phyloP scores from a whole-genome alignment of 306 rosid genomes.

The Spatholobus suberectus region DNA sequence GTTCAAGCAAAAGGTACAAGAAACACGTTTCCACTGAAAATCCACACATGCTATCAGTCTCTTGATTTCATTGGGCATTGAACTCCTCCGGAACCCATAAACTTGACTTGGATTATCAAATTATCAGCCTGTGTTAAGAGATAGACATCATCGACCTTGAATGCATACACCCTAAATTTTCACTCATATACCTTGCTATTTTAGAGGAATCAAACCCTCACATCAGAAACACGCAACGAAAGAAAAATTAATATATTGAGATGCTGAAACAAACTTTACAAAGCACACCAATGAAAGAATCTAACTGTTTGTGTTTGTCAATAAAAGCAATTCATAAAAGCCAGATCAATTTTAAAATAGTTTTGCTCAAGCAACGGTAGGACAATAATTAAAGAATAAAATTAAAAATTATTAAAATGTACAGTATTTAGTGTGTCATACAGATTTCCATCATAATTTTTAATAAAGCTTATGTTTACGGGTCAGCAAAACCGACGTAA shows the following conservation, averaged over 20 bases:
- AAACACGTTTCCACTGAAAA: not conserved
- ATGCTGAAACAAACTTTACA: not conserved
- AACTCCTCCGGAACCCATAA: not conserved
- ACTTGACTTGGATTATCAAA: not conserved
- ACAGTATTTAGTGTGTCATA: too few species aligned
- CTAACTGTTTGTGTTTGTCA: not conserved
- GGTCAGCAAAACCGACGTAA: too few species aligned
- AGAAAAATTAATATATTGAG: not conserved
- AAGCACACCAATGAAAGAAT: not conserved
- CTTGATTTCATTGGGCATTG: not conserved
- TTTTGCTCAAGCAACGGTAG: too few species aligned
- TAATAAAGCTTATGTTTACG: too few species aligned
- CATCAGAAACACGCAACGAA: not conserved
- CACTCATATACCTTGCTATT: not conserved
- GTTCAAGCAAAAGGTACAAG: not conserved
- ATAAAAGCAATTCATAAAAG: not conserved
- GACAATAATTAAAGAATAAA: too few species aligned
- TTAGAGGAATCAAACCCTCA: not conserved
- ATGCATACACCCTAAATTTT: not conserved
- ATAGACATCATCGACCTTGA: not conserved
- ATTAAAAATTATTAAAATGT: too few species aligned
- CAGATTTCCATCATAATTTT: too few species aligned
- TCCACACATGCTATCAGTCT: not conserved
- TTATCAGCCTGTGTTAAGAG: not conserved
- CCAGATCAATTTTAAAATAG: not conserved